Percentiles rank a stretch among this genome's conserved stretches.
phyloP scores from a whole-genome alignment of 805 yeast species.

The Candida jianshihensis region DNA sequence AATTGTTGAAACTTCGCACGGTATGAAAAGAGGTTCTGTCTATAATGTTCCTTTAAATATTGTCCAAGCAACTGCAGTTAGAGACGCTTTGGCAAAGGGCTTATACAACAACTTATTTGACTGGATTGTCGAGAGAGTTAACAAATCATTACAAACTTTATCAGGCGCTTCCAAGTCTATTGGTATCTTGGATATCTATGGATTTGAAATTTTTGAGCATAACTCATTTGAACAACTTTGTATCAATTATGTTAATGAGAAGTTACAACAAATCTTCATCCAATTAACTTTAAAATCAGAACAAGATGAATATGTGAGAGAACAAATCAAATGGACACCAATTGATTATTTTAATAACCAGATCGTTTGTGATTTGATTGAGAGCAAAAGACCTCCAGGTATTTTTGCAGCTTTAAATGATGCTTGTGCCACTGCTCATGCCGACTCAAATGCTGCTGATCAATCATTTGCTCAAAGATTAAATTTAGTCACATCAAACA shows the following conservation, averaged over 20 bases:
- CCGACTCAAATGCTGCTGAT: slow-evolving; percentile 94
- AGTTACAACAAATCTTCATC: slow-evolving; percentile 93
- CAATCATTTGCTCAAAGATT: slow-evolving; percentile 91
- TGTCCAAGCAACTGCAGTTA: slow-evolving; percentile 90
- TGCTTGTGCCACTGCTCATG: slow-evolving; percentile 97
- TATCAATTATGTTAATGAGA: slow-evolving; percentile 94
- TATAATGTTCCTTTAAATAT: slow-evolving; percentile 90
- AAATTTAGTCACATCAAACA: slow-evolving; percentile 72
- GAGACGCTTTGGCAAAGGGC: slow-evolving; percentile 94
- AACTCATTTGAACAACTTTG: slow-evolving; percentile 97
- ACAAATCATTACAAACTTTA: slow-evolving; percentile 58
- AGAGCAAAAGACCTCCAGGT: slow-evolving; percentile 92
- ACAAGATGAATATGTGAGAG: slow-evolving; percentile 94
- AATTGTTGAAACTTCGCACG: slow-evolving; percentile 84
- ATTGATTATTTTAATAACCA: slow-evolving; percentile 94
- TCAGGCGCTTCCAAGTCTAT: slow-evolving; percentile 58
- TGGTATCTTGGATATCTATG: slow-evolving; percentile 93
- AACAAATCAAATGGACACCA: slow-evolving; percentile 95
- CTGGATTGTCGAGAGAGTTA: slow-evolving; percentile 93
- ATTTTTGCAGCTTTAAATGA: slow-evolving; percentile 94
- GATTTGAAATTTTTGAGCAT: slow-evolving; percentile 91
- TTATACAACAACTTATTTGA: slow-evolving; percentile 88
- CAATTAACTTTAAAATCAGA: slow-evolving; percentile 96
- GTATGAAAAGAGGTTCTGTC: slow-evolving; percentile 83
- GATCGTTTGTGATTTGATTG: slow-evolving; percentile 94